phyloP scores from a whole-genome alignment of 345 rosid genomes.

The Salix koriyanagi region DNA sequence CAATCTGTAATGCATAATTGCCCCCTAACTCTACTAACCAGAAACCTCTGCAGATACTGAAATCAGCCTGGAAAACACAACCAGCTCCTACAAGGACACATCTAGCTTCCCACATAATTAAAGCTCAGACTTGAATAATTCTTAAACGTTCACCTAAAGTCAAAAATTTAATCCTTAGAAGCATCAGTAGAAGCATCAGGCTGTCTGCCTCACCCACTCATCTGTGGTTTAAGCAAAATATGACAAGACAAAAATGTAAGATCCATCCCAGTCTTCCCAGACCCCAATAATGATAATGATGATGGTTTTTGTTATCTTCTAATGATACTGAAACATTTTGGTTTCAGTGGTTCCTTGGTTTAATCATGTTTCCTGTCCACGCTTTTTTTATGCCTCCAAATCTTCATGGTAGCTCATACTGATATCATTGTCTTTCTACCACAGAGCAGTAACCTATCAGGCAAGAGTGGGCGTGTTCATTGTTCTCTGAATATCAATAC shows the following conservation, averaged over 20 bases:
- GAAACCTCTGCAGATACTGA: background rate
- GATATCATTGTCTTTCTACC: background rate
- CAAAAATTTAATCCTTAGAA: background rate
- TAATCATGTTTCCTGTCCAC: background rate
- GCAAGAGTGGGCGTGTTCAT: slow-evolving; percentile 82
- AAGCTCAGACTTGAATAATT: background rate
- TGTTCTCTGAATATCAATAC: slow-evolving; percentile 96
- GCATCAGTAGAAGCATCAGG: background rate
- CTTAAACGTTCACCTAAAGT: background rate
- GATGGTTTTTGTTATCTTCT: background rate
- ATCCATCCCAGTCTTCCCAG: background rate
- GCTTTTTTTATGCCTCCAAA: background rate
- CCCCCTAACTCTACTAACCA: background rate
- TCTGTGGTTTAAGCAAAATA: background rate
- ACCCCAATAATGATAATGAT: background rate
- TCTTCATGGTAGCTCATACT: background rate
- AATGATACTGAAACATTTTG: background rate
- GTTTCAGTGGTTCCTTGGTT: background rate
- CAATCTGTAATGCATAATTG: background rate
- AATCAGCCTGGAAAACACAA: background rate
- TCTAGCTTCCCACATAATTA: background rate
- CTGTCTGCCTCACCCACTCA: background rate
- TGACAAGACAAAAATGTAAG: background rate
- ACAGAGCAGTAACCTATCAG: slow-evolving; percentile 76
- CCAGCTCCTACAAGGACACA: background rate